A percentile compares a stretch with the other conserved stretches of the same genome.
These are phyloP conservation scores for Tylopilus sp. DNA, from an alignment of 768 basidiomycete species.

Conservation along the genomic window DNA sequence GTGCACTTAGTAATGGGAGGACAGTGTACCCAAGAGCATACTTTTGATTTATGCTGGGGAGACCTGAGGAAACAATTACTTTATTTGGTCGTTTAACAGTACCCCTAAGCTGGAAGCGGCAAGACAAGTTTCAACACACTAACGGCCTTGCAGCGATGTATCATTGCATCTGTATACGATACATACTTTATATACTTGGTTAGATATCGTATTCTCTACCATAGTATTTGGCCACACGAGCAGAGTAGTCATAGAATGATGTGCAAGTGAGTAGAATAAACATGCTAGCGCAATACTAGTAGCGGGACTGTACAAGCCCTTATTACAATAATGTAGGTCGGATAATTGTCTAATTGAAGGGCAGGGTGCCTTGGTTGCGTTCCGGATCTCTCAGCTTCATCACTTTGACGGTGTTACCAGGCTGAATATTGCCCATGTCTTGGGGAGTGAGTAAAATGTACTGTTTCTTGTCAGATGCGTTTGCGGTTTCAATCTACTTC, in stretches of 20 bases:
- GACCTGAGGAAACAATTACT: constrained; percentile 3
- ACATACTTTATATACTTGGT: not conserved
- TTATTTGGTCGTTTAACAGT: constrained; percentile 8
- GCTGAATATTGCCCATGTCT: constrained; percentile 72
- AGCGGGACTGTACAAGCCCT: not conserved
- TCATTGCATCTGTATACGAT: not conserved
- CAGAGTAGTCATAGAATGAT: constrained; percentile 1
- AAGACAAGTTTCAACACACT: too few species aligned
- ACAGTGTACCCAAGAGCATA: not conserved
- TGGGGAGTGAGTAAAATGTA: constrained; percentile 97
- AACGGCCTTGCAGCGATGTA: not conserved
- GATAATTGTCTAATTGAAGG: constrained; percentile 24
- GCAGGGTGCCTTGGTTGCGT: constrained; percentile 53
- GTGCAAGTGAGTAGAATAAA: constrained; percentile 8
- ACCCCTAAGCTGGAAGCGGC: too few species aligned
- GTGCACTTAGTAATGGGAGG: constrained; percentile 39
- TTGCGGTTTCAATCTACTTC: constrained; percentile 81
- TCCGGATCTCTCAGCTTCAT: constrained; percentile 78
- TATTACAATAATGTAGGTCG: constrained; percentile 1
- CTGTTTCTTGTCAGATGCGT: constrained; percentile 82
- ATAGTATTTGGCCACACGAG: not conserved
- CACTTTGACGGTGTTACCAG: constrained; percentile 70
- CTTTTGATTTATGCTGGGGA: constrained; percentile 21
- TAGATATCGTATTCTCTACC: not conserved
- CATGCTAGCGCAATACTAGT: not conserved